A percentile compares a stretch with the other conserved stretches of the same genome.
phyloP scores from a whole-genome alignment of 2,329 filamentous ascomycete genomes.

The Phoma sp. region DNA sequence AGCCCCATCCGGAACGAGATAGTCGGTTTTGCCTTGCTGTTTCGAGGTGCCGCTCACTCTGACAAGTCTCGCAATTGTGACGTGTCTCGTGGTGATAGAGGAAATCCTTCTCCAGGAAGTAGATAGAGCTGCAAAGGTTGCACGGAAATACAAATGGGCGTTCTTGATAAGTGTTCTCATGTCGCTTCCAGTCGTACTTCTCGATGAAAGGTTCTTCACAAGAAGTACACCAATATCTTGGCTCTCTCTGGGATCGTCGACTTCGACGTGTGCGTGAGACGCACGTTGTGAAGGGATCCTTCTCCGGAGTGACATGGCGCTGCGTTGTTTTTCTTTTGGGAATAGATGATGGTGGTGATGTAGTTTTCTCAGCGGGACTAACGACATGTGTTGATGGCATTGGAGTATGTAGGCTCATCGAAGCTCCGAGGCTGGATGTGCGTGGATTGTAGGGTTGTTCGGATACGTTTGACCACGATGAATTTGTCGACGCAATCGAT shows the following conservation, averaged over 20 bases:
- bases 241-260: conserved; percentile 28
- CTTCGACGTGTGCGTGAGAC: conserved; percentile 33
- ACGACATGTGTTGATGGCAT: conserved; percentile 1
- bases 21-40: conserved; percentile 45
- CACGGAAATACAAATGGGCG: conserved; percentile 70
- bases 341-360: background rate
- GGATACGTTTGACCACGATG: conserved; percentile 30
- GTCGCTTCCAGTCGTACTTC: conserved; percentile 73
- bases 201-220: conserved; percentile 68
- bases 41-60: conserved; percentile 56
- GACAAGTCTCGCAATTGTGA: conserved; percentile 64
- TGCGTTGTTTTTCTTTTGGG: conserved; percentile 12
- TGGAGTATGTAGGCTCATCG: conserved; percentile 9
- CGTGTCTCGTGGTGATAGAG: conserved; percentile 69
- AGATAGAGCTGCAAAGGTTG: conserved; percentile 68
- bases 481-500: conserved; percentile 34
- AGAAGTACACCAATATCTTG: conserved; percentile 50
- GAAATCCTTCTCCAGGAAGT: conserved; percentile 71
- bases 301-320: conserved; percentile 19
- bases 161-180: conserved; percentile 73
- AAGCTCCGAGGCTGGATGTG: conserved; percentile 20
- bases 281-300: conserved; percentile 40
- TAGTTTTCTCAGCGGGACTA: conserved; percentile 9
- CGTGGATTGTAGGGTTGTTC: conserved; percentile 20
- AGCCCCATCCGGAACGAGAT: conserved; percentile 68